A percentile compares a stretch with the other conserved stretches of the same genome.
These are phyloP conservation scores for Eucalyptus sp. DNA, from an alignment of 345 rosid species.

Conservation along the genomic window DNA sequence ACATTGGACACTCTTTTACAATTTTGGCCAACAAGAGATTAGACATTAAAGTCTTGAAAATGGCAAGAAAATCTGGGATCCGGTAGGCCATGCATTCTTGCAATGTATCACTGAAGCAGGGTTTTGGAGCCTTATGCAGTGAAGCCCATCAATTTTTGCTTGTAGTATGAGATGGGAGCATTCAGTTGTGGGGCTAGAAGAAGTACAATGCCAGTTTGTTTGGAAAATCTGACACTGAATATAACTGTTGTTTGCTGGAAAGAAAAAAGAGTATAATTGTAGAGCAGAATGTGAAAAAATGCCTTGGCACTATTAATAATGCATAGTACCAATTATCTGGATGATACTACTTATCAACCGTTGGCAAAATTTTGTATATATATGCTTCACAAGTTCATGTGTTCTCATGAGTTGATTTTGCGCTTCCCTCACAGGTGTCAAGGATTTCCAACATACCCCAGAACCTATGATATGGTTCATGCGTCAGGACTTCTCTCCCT, in stretches of 20 bases:
- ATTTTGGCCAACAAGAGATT: not conserved
- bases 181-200: not conserved
- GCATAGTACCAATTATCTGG: not conserved
- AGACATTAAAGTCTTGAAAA: not conserved
- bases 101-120: not conserved
- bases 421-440: conserved; percentile 60
- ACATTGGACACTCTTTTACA: not conserved
- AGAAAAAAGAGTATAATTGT: not conserved
- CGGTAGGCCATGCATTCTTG: not conserved
- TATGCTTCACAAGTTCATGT: not conserved
- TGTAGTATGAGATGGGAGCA: not conserved
- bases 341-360: not conserved
- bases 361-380: not conserved
- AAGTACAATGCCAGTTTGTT: not conserved
- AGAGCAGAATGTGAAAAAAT: not conserved
- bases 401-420: not conserved
- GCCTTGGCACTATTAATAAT: not conserved
- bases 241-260: not conserved
- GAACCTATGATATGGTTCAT: conserved; percentile 92
- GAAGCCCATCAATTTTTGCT: not conserved
- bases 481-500: conserved; percentile 75
- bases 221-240: not conserved
- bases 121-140: not conserved
- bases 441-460: conserved; percentile 87
- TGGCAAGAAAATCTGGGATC: not conserved